These are phyloP conservation scores for Volvariella surrecta DNA, from an alignment of 1,284 basidiomycete genomes.

Conservation along the genomic window DNA sequence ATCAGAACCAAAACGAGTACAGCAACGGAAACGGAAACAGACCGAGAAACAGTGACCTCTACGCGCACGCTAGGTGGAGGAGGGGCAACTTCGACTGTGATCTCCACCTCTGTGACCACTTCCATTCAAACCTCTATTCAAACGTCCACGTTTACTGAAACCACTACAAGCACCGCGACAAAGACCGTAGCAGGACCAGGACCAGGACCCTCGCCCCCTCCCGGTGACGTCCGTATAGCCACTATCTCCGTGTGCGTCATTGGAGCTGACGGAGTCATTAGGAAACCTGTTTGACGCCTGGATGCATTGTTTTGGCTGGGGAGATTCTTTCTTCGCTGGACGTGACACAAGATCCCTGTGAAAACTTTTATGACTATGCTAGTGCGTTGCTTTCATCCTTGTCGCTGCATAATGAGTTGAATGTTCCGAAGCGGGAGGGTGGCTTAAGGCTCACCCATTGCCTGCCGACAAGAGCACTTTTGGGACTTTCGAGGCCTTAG, in stretches of 20 bases:
- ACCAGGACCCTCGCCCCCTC: conserved; percentile 37
- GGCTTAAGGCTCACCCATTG: conserved; percentile 73
- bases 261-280: conserved; percentile 15
- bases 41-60: conserved; percentile 19
- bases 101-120: conserved; percentile 22
- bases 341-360: conserved; percentile 82
- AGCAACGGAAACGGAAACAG: conserved; percentile 17
- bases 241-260: neutral
- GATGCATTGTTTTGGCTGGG: conserved; percentile 82
- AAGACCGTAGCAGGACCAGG: conserved; percentile 23
- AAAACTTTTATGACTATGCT: conserved; percentile 91
- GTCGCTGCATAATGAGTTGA: conserved; percentile 8
- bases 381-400: conserved; percentile 35
- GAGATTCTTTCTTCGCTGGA: conserved; percentile 81
- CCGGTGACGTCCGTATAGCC: conserved; percentile 34
- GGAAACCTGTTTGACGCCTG: conserved; percentile 67
- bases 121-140: conserved; percentile 25
- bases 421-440: conserved; percentile 58
- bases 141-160: conserved; percentile 15
- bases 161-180: conserved; percentile 16
- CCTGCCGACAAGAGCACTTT: conserved; percentile 76
- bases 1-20: conserved; percentile 24
- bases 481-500: conserved; percentile 53
- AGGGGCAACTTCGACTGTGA: conserved; percentile 22
- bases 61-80: conserved; percentile 8